Evolutionary conservation across 345 rosid genomes (phyloP).

Genomic region (Moringa oleifera): DNA sequence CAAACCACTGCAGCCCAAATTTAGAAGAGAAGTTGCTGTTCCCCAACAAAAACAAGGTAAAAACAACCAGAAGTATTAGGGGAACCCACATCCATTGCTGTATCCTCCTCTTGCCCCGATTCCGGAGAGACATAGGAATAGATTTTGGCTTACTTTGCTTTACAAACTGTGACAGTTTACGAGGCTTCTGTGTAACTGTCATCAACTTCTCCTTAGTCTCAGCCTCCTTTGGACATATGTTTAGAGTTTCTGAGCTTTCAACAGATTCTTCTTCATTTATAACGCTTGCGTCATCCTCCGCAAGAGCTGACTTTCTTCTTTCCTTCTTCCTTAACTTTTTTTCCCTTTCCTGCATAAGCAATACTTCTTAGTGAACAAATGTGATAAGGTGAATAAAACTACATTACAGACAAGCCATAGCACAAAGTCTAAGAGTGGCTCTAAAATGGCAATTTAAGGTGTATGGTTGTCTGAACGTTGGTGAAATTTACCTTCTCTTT

Average conservation of each 20-base stretch:
- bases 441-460: not conserved
- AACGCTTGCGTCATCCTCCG: slow-evolving; percentile 19
- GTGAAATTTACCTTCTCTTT: slow-evolving; percentile 54
- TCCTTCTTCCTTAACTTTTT: slow-evolving; percentile 77
- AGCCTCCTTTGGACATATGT: slow-evolving; percentile 34
- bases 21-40: slow-evolving; percentile 35
- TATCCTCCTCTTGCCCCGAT: slow-evolving; percentile 63
- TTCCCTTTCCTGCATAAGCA: slow-evolving; percentile 61
- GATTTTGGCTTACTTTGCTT: slow-evolving; percentile 59
- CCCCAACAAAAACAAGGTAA: slow-evolving; percentile 56
- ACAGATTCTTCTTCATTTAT: slow-evolving; percentile 26
- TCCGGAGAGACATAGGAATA: slow-evolving; percentile 62
- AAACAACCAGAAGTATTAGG: slow-evolving; percentile 21
- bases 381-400: not conserved
- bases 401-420: not conserved
- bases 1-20: slow-evolving; percentile 16
- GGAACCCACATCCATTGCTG: slow-evolving; percentile 78
- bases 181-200: slow-evolving; percentile 31
- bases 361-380: not conserved
- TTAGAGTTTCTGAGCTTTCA: slow-evolving; percentile 24
- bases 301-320: slow-evolving; percentile 32
- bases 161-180: slow-evolving; percentile 36
- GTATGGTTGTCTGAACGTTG: not conserved
- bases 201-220: slow-evolving; percentile 29
- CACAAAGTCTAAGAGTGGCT: too few species aligned